Base-by-base conservation (phyloP, 2,329 filamentous ascomycete species). In the Podosphaera leucotricha region DNA sequence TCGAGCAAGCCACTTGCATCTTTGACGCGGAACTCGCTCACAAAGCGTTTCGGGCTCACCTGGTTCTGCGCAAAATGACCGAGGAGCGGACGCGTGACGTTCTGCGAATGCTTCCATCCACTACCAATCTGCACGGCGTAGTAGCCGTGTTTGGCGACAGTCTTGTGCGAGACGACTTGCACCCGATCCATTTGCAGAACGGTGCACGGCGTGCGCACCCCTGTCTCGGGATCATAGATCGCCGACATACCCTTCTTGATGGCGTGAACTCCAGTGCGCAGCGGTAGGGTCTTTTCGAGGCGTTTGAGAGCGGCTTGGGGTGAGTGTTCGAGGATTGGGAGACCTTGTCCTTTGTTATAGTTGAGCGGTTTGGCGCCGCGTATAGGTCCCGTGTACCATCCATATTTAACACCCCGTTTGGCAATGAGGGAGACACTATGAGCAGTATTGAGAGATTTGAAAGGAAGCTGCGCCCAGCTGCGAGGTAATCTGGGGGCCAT, bases 161-260 rank as follows among this genome's bases (percentile, higher is more conserved):
- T 90, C 70, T 93, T 94, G 64, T 82, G 78, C 47, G 79, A 77
- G 35, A 94, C 67, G 7, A 94, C 85, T 63, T 95, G 80, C 48
- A 92, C 85, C 54, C 83, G 71, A 61, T 98, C 90, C 54, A 98
- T 70, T 65, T 95, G 86, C 46, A 98, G 71, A 44, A 98, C 80
- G 13, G 90, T 98, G 66, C 85, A 93, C 18, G 86, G 71, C 46
- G 77, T 80, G 50, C 87, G 77, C 50, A 71, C 71, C 53, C 82
- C 80, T 21, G 81, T 80, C 54, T 76, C 72, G 0, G 71, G 63
- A 57, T 85, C 77, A 68, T 80, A 95, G 51, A 94, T 64, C 47
- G 80, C 86, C 38, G 85, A 92, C 82, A 98, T 95, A 61, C 90
- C 90, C 65, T 86, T 87, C 65, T 98, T 98, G 59, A 77, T 70